These are phyloP conservation scores for Penicillium digitatum DNA, from an alignment of 2,329 filamentous ascomycete genomes.

Conservation along the genomic window DNA sequence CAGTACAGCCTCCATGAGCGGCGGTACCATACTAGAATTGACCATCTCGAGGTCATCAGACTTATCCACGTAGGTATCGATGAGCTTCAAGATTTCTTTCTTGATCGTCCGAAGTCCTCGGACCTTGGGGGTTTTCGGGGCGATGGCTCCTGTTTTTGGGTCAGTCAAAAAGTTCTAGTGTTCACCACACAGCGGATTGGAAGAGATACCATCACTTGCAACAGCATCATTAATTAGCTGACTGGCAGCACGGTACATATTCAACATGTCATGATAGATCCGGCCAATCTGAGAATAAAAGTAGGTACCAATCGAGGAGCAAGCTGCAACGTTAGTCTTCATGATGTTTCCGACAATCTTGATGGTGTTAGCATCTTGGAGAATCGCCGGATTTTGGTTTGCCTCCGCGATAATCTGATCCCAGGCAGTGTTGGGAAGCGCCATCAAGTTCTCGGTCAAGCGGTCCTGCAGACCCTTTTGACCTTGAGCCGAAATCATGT, in stretches of 20 bases:
- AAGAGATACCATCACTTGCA: constrained; percentile 66
- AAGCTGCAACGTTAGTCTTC: constrained; percentile 99
- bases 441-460: constrained; percentile 87
- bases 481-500: constrained; percentile 97
- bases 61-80: constrained; percentile 97
- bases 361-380: constrained; percentile 91
- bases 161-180: constrained; percentile 14
- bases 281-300: constrained; percentile 97
- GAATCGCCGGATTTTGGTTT: constrained; percentile 74
- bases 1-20: constrained; percentile 86
- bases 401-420: constrained; percentile 89
- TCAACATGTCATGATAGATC: constrained; percentile 97
- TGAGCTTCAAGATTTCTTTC: constrained; percentile 97
- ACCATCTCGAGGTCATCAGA: constrained; percentile 94
- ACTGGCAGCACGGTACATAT: constrained; percentile 98
- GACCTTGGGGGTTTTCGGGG: constrained; percentile 95
- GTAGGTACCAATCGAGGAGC: constrained; percentile 91
- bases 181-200: not conserved
- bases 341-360: constrained; percentile 99
- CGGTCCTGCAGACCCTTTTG: constrained; percentile 93
- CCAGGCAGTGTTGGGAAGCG: constrained; percentile 89
- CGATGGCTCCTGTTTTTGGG: constrained; percentile 65
- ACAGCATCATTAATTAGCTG: constrained; percentile 92
- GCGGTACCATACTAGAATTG: constrained; percentile 90
- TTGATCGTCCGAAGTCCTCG: constrained; percentile 95